Conservation (phyloP, 208 protist genomes). For the Trypanosoma scelopori region DNA sequence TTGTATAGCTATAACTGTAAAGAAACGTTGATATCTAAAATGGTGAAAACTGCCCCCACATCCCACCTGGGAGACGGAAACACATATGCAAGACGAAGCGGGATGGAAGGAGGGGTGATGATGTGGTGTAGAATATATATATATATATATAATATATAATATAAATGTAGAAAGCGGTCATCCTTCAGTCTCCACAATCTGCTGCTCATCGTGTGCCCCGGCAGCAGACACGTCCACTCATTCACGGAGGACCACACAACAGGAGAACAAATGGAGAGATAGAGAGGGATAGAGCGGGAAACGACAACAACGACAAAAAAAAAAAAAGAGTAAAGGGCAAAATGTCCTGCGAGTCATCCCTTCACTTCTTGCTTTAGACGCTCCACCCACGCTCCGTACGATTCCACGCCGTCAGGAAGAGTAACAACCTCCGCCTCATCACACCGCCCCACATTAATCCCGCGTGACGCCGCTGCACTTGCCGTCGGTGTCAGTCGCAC, state of each 20-base stretch:
- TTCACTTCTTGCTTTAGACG: neutral
- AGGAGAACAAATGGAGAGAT: conserved; percentile 7
- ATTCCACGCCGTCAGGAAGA: conserved; percentile 24
- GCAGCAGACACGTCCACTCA: too few relatives aligned
- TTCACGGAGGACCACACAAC: neutral
- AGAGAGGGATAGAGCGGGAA: conserved; percentile 7
- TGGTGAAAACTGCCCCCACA: too few relatives aligned
- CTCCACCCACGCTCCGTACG: conserved; percentile 56
- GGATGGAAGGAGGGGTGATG: too few relatives aligned
- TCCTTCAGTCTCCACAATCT: neutral
- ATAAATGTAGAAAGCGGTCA: too few relatives aligned
- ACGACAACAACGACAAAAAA: conserved; percentile 21
- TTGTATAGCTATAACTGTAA: neutral
- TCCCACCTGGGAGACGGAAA: too few relatives aligned
- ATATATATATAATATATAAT: too few relatives aligned
- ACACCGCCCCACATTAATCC: conserved; percentile 80
- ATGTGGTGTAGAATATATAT: too few relatives aligned
- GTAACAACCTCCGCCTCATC: conserved; percentile 59
- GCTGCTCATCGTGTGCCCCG: neutral
- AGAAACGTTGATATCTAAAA: neutral
- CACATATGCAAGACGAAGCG: too few relatives aligned
- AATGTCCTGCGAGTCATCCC: neutral
- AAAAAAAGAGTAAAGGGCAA: conserved; percentile 17
- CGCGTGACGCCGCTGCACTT: conserved; percentile 16
- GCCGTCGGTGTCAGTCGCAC: conserved; percentile 44